Base-by-base conservation (phyloP, 108 stramenopile species). In the Cyclotella atomus region DNA sequence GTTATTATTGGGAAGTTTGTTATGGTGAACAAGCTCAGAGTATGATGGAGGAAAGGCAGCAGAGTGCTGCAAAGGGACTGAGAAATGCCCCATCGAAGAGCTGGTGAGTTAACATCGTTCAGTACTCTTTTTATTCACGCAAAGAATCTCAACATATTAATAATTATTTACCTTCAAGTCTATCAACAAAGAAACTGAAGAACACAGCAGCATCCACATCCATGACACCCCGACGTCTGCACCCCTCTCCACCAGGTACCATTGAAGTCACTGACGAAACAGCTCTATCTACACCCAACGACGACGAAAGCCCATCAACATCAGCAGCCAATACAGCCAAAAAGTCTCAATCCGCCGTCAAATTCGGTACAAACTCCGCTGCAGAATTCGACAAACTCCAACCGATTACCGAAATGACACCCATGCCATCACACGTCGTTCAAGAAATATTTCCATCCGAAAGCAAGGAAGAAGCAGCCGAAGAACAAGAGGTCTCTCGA, bases 1-100 rank as follows among this genome's bases (percentile, higher is more conserved):
- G 66, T 8, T 65, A 73, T 30, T 83, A 83, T 55, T 83, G 82
- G 82, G 68, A 75, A 44, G 46, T 60, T 20, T 83, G 82, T 41
- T 83, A 83, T 57, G 82, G 82, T 0, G 70, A 35, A 25, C 12
- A 73, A 52, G 56, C 71, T 21, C 1, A 21, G 34, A 15, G 3
- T 2, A 52, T 46, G 15, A 55, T 35, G 34, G 24, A 55, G 60
- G 47, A 20, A 44, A 30, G 9, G 23, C 1, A 30, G 14, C 27
- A 21, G 29, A 6, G 62, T 14, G 35, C n/a, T n/a, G n/a, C n/a
- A n/a, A n/a, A 20, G 15, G 54, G 50, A 36, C 50, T 56, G 64
- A 35, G 62, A 41, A 60, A 34, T 25, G 72, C 61, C 7, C 80
- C 80, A 19, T 52, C 69, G 21, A 81, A 81, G 54, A 74, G 73